phyloP scores from a whole-genome alignment of 345 rosid genomes.

The Camelina hispida region DNA sequence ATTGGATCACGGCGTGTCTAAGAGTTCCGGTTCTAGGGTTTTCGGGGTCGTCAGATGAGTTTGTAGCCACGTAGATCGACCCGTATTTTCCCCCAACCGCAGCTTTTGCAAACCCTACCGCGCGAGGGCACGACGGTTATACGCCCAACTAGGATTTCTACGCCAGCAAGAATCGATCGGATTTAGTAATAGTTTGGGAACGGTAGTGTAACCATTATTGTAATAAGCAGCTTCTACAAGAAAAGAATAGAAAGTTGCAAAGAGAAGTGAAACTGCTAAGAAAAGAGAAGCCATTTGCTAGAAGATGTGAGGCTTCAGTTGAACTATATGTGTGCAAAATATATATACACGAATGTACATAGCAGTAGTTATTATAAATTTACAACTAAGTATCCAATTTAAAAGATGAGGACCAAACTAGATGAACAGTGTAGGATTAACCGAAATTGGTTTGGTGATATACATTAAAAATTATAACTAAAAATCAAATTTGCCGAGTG shows the following conservation, averaged over 20 bases:
- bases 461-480: too few species aligned
- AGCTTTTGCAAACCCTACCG: constrained; percentile 75
- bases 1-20: constrained; percentile 78
- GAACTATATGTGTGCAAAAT: constrained; percentile 23
- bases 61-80: constrained; percentile 66
- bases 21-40: constrained; percentile 77
- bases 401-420: constrained; percentile 41
- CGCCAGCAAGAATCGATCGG: constrained; percentile 89
- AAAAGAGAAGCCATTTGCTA: constrained; percentile 50
- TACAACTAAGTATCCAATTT: not conserved
- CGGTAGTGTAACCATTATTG: constrained; percentile 29
- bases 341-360: constrained; percentile 2
- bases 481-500: too few species aligned
- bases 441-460: too few species aligned
- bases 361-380: constrained; percentile 17
- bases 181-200: constrained; percentile 46
- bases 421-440: too few species aligned
- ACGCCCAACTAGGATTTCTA: constrained; percentile 63
- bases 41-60: constrained; percentile 62
- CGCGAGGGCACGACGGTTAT: constrained; percentile 66
- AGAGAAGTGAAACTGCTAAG: constrained; percentile 40
- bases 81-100: constrained; percentile 85
- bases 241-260: constrained; percentile 27
- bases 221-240: constrained; percentile 34
- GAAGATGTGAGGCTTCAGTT: constrained; percentile 24